phyloP scores from a whole-genome alignment of 1,139 yeast genomes.

The Candida sp. region DNA sequence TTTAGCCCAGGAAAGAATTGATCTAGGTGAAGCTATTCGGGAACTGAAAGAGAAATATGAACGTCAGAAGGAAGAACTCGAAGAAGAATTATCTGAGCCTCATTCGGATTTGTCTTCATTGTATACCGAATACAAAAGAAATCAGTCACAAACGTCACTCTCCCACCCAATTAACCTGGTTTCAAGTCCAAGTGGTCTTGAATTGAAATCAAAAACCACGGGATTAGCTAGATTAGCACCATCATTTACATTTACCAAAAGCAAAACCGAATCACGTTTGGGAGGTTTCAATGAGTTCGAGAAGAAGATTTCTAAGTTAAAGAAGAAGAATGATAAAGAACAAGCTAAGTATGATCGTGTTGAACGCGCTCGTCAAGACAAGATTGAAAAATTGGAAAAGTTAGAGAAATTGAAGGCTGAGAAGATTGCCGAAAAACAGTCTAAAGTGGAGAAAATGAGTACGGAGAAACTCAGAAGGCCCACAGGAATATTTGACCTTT shows the following conservation, averaged over 20 bases:
- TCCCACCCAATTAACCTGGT: not conserved
- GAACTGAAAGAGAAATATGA: slow-evolving; percentile 14
- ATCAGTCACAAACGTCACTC: slow-evolving; percentile 5
- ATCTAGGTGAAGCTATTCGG: slow-evolving; percentile 18
- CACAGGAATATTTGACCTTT: slow-evolving; percentile 19
- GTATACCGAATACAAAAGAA: slow-evolving; percentile 4
- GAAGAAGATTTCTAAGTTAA: slow-evolving; percentile 3
- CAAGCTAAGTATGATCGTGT: slow-evolving; percentile 2
- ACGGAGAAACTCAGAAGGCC: slow-evolving; percentile 25
- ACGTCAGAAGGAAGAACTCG: slow-evolving; percentile 9
- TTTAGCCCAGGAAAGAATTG: slow-evolving; percentile 32
- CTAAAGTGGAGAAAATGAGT: slow-evolving; percentile 25
- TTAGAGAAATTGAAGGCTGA: slow-evolving; percentile 11
- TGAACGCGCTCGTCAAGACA: slow-evolving; percentile 1
- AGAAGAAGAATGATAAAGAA: slow-evolving; percentile 4
- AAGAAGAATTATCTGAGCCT: slow-evolving; percentile 6
- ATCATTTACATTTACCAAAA: slow-evolving; percentile 13
- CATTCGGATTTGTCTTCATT: slow-evolving; percentile 2
- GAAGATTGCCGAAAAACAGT: slow-evolving; percentile 28
- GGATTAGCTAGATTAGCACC: slow-evolving; percentile 25
- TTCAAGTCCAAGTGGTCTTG: slow-evolving; percentile 3
- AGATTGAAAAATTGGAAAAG: slow-evolving; percentile 1
- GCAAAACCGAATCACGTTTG: slow-evolving; percentile 17
- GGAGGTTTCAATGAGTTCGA: slow-evolving; percentile 8
- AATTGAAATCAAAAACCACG: slow-evolving; percentile 5